A percentile compares a stretch with the other conserved stretches of the same genome.
Evolutionary conservation across 352 stramenopile genomes (phyloP).

Genomic region (Aphanomyces euteiches): DNA sequence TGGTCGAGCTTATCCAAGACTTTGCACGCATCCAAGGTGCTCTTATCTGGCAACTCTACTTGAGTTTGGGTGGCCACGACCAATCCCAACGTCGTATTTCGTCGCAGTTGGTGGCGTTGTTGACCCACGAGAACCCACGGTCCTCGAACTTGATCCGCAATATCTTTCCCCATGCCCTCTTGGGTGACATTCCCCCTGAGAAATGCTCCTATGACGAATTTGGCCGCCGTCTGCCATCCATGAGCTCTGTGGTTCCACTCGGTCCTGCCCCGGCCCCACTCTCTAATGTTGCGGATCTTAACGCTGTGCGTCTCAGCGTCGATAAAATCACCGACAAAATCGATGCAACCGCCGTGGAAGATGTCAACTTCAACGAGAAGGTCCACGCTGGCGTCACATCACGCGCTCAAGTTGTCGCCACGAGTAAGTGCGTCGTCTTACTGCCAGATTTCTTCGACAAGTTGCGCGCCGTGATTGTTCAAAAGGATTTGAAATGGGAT

Average conservation of each 20-base stretch:
- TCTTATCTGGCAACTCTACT: slow-evolving; percentile 80
- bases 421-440: slow-evolving; percentile 74
- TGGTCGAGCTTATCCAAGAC: slow-evolving; percentile 84
- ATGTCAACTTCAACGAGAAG: slow-evolving; percentile 7
- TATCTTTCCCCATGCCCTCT: slow-evolving; percentile 72
- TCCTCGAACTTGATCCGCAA: slow-evolving; percentile 82
- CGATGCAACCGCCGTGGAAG: background rate
- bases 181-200: slow-evolving; percentile 69
- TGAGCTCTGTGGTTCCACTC: background rate
- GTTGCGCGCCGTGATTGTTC: slow-evolving; percentile 62
- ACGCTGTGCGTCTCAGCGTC: background rate
- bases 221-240: slow-evolving; percentile 57
- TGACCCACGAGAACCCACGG: slow-evolving; percentile 81
- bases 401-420: slow-evolving; percentile 61
- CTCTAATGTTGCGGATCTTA: slow-evolving; percentile 15
- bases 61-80: slow-evolving; percentile 75
- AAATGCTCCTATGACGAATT: slow-evolving; percentile 84
- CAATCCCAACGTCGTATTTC: slow-evolving; percentile 83
- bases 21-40: slow-evolving; percentile 79
- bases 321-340: background rate
- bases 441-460: slow-evolving; percentile 85
- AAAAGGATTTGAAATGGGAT: slow-evolving; percentile 82
- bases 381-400: slow-evolving; percentile 52
- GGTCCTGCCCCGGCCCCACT: background rate
- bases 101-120: slow-evolving; percentile 73